Evolutionary conservation across 441 rosid genomes (phyloP), one percentile per base, ranked within the genome.

Genomic region (Francoa sonchifolia): DNA sequence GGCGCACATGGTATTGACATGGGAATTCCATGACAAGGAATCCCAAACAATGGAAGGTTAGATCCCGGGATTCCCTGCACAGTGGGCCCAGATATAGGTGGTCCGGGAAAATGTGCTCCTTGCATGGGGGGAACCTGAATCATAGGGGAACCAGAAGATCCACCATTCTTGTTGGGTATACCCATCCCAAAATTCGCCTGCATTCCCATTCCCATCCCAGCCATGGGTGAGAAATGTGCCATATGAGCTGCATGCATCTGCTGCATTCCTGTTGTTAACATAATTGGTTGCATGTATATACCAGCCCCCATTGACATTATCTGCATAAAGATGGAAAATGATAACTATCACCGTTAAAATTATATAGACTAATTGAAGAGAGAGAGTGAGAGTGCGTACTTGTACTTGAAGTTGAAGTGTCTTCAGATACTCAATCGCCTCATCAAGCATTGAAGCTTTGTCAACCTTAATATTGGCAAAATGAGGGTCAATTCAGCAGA

Each of bases 301-400:
- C 95, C 84, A 61, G 79, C 62, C 36, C 79, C 87, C 97, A 83
- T 78, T 31, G 97, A 77, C 97, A 87, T 80, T 15, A 80, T 67
- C 95, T 87, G 82, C 62, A 49, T 0, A 43, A 42, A 37, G 15
- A 33, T 35, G 31, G 26, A 9, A 16, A 28, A 50, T 53, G 45
- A 28, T 30, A 20, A 39, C 33, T 47, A 10, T 40, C 16, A 21
- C 37, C 32, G 29, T 37, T 4, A 38, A 27, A 36, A 30, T 8
- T 19, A 9, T 17, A 7, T 4, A 11, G 4, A 1, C 5, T 6
- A 10, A 21, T 3, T 20, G 7, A 28, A 16, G 47, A 12, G 8
- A 20, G 30, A 48, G 22, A 55, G 8, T 34, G 44, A 56, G 41
- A 57, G 31, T 31, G 37, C 21, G 58, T 57, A 76, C 88, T 73